These are phyloP conservation scores for Exophiala sp. DNA, from an alignment of 2,329 filamentous ascomycete species.

Conservation along the genomic window DNA sequence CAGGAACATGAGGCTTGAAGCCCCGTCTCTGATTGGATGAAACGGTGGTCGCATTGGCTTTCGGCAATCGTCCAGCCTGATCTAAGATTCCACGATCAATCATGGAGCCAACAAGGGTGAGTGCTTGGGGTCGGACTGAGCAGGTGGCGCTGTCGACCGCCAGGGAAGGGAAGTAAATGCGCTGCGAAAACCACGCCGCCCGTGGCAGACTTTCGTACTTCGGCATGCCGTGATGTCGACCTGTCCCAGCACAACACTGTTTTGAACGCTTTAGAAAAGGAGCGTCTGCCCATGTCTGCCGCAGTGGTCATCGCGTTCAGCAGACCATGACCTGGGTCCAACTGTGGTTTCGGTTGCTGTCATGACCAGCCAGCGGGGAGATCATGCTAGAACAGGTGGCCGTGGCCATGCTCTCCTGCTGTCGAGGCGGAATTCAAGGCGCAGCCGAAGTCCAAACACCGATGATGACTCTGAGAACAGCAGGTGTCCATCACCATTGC, in stretches of 20 bases:
- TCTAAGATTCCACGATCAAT: background rate
- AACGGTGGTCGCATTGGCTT: background rate
- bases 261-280: too few species aligned
- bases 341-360: background rate
- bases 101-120: too few species aligned
- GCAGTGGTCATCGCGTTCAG: background rate
- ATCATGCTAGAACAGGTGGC: background rate
- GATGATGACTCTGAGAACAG: slow-evolving; percentile 19
- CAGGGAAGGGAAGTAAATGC: too few species aligned
- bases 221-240: too few species aligned
- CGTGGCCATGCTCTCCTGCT: background rate
- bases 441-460: background rate
- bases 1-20: background rate
- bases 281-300: background rate
- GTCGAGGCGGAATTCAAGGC: background rate
- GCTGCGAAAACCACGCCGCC: too few species aligned
- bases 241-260: too few species aligned
- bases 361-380: slow-evolving; percentile 6
- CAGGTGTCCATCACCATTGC: slow-evolving; percentile 15
- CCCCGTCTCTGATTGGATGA: background rate
- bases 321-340: background rate
- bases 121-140: too few species aligned
- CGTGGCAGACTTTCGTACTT: too few species aligned
- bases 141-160: too few species aligned
- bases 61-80: background rate